Conservation (phyloP, 2,329 filamentous ascomycete genomes). For the Colletotrichum tanaceti region DNA sequence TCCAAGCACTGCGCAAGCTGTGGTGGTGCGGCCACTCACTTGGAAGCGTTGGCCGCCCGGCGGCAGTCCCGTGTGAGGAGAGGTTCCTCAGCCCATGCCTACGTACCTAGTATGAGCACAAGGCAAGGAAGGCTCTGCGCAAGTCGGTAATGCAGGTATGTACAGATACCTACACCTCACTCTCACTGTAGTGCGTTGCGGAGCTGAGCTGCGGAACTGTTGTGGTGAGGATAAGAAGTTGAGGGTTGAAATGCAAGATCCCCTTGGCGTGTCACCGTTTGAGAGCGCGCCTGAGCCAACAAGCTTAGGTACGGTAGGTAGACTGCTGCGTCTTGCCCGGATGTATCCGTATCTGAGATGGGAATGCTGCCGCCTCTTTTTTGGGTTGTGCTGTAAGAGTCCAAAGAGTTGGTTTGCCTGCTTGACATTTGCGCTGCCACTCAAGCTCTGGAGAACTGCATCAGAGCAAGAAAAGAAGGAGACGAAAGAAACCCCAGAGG, state of each 20-base stretch:
- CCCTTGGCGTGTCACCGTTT: conserved; percentile 2
- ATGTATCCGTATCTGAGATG: conserved; percentile 20
- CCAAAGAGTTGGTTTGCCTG: neutral
- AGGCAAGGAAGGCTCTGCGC: neutral
- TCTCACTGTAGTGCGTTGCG: conserved; percentile 1
- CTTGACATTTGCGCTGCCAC: neutral
- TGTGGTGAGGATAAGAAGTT: conserved; percentile 4
- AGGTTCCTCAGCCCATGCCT: no score
- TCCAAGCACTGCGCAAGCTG: conserved; percentile 1
- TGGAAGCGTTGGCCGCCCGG: neutral
- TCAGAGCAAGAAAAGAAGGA: neutral
- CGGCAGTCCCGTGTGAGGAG: neutral
- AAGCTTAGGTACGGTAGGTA: no score
- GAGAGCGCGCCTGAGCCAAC: neutral
- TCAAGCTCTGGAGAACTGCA: neutral
- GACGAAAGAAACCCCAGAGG: no score
- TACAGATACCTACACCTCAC: no score
- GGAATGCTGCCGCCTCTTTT: neutral
- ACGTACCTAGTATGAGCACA: no score
- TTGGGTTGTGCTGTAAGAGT: neutral
- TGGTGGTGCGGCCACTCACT: neutral
- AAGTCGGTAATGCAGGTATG: neutral
- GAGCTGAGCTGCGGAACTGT: conserved; percentile 5
- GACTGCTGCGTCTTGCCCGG: conserved; percentile 5
- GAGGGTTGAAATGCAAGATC: neutral